Percentiles rank a stretch among this genome's conserved stretches.
These are phyloP conservation scores for Coemansia sp. DNA, from an alignment of 192 early-diverging fungal genomes.

Conservation along the genomic window DNA sequence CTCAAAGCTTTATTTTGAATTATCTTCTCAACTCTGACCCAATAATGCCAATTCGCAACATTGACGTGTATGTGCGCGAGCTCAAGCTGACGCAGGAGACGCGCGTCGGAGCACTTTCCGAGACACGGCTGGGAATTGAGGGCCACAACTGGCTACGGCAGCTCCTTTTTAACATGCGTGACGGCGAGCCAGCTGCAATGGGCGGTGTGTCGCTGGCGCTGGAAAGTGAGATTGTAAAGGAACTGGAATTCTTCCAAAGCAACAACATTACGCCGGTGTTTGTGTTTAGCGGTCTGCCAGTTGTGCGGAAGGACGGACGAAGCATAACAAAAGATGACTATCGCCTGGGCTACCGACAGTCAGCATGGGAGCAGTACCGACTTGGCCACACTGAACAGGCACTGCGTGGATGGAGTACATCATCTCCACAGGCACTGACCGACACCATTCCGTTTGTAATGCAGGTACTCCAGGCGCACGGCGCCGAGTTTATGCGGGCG, in stretches of 20 bases:
- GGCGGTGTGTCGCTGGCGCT: slow-evolving; percentile 66
- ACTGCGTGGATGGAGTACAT: slow-evolving; percentile 56
- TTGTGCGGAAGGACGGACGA: slow-evolving; percentile 68
- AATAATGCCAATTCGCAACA: slow-evolving; percentile 46
- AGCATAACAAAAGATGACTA: slow-evolving; percentile 65
- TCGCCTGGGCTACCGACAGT: slow-evolving; percentile 59
- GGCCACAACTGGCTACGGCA: slow-evolving; percentile 78
- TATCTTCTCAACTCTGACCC: neutral
- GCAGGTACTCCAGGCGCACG: slow-evolving; percentile 64
- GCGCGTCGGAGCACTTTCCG: slow-evolving; percentile 60
- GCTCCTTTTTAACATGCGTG: slow-evolving; percentile 58
- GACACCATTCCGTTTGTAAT: slow-evolving; percentile 69
- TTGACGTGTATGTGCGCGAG: slow-evolving; percentile 56
- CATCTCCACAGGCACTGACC: slow-evolving; percentile 57
- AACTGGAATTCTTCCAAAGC: slow-evolving; percentile 58
- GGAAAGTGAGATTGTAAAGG: slow-evolving; percentile 61
- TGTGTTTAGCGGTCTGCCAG: slow-evolving; percentile 71
- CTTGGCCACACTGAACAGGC: slow-evolving; percentile 61
- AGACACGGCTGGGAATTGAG: slow-evolving; percentile 75
- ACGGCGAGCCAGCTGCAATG: slow-evolving; percentile 61
- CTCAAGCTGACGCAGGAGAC: slow-evolving; percentile 59
- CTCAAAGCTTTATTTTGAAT: too few relatives aligned
- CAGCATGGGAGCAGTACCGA: slow-evolving; percentile 71
- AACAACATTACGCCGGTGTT: slow-evolving; percentile 72
- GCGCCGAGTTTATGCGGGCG: slow-evolving; percentile 73